Evolutionary conservation across 257 asterid genomes (phyloP).

Genomic region (Solanum clarkiae): DNA sequence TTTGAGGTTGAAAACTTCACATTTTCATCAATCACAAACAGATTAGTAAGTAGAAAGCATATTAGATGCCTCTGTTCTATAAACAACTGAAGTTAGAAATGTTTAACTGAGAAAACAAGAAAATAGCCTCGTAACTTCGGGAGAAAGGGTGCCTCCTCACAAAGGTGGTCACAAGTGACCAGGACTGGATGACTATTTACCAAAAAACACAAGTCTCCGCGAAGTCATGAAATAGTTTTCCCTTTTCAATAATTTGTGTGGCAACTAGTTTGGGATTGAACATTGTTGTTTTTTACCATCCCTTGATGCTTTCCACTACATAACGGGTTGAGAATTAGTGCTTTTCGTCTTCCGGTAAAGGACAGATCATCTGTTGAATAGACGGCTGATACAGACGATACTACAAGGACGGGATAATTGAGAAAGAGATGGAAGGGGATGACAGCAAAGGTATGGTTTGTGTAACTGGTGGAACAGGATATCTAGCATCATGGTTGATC

Average conservation of each 20-base stretch:
- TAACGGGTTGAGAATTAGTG: background rate
- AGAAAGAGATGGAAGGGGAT: background rate
- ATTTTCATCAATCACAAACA: background rate
- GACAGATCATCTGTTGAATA: background rate
- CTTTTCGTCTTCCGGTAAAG: background rate
- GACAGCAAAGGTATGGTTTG: conserved; percentile 9
- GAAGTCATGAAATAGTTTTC: background rate
- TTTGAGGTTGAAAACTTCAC: background rate
- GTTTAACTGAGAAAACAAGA: too few species aligned
- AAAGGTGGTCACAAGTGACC: background rate
- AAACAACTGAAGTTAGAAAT: background rate
- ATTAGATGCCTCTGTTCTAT: background rate
- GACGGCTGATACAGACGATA: background rate
- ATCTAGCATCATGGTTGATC: conserved; percentile 24
- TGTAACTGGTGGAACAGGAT: conserved; percentile 32
- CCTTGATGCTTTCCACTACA: background rate
- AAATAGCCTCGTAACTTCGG: background rate
- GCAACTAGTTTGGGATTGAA: background rate
- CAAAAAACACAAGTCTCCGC: background rate
- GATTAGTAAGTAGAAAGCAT: background rate
- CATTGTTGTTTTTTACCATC: background rate
- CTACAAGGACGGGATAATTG: background rate
- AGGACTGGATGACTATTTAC: background rate
- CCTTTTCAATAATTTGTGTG: background rate
- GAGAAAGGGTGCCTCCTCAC: background rate